Evolutionary conservation across 306 rosid species (phyloP).

Genomic region (Prunus kanzakura): DNA sequence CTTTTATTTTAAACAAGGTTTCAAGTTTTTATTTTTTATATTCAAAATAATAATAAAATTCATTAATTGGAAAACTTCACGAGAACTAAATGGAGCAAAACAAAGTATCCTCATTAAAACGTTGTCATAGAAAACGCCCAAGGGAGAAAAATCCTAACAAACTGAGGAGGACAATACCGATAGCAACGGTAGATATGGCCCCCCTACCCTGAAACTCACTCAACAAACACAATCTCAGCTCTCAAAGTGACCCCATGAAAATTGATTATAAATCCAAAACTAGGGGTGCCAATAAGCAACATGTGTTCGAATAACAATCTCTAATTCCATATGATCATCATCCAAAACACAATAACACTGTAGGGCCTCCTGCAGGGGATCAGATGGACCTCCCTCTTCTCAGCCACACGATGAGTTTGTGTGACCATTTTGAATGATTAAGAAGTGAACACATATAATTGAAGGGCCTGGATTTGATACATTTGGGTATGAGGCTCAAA

Average conservation of each 20-base stretch:
- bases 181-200: not conserved
- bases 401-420: slow-evolving; percentile 17
- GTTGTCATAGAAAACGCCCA: too few relatives aligned
- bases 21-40: too few relatives aligned
- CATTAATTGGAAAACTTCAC: too few relatives aligned
- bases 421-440: slow-evolving; percentile 17
- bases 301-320: not conserved
- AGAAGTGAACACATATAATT: not conserved
- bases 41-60: too few relatives aligned
- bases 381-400: not conserved
- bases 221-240: not conserved
- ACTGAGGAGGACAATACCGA: not conserved
- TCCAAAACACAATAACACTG: not conserved
- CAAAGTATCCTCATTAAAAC: too few relatives aligned
- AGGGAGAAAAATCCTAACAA: not conserved
- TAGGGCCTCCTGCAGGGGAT: slow-evolving; percentile 2
- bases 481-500: slow-evolving; percentile 7
- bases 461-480: not conserved
- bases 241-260: not conserved
- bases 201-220: not conserved
- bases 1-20: too few relatives aligned
- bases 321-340: not conserved
- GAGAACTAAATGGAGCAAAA: too few relatives aligned
- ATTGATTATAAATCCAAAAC: not conserved
- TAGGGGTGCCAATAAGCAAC: not conserved